phyloP scores from a whole-genome alignment of 441 rosid genomes.

The Bruguiera hainesii region DNA sequence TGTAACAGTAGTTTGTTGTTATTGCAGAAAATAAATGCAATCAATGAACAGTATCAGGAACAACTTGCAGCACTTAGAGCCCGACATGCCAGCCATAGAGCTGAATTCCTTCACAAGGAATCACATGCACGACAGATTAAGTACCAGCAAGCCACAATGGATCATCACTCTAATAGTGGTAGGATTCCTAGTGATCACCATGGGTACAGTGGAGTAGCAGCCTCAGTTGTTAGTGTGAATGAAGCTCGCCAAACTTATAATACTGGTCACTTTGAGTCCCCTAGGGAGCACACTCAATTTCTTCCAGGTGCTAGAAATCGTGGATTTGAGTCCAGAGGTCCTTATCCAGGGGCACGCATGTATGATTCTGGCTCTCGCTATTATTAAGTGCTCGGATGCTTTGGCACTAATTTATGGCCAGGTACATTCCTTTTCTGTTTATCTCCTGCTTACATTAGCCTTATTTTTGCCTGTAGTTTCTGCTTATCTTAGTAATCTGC shows the following conservation, averaged over 20 bases:
- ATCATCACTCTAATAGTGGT: slow-evolving; percentile 37
- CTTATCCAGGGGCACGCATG: slow-evolving; percentile 51
- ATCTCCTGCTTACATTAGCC: neutral
- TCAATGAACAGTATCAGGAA: slow-evolving; percentile 62
- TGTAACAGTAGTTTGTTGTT: neutral
- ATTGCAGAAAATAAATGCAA: slow-evolving; percentile 65
- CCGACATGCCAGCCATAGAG: slow-evolving; percentile 59
- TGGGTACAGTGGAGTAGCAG: slow-evolving; percentile 39
- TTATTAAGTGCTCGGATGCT: slow-evolving; percentile 31
- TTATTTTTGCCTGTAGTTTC: slow-evolving; percentile 15
- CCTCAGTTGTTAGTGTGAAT: slow-evolving; percentile 34
- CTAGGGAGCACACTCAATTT: slow-evolving; percentile 48
- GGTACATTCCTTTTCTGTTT: neutral
- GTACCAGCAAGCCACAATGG: slow-evolving; percentile 48
- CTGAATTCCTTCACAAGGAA: slow-evolving; percentile 63
- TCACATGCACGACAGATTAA: slow-evolving; percentile 56
- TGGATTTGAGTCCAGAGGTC: slow-evolving; percentile 55
- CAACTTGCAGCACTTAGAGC: slow-evolving; percentile 60
- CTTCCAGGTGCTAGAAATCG: slow-evolving; percentile 54
- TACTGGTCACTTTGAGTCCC: slow-evolving; percentile 46
- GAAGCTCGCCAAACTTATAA: slow-evolving; percentile 49
- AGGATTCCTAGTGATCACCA: slow-evolving; percentile 41
- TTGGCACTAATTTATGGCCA: neutral
- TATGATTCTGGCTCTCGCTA: slow-evolving; percentile 53
- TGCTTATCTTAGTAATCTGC: neutral